Percentiles rank a stretch among this genome's conserved stretches.
phyloP scores from a whole-genome alignment of 2,329 filamentous ascomycete species.

The Pseudogymnoascus sp. region DNA sequence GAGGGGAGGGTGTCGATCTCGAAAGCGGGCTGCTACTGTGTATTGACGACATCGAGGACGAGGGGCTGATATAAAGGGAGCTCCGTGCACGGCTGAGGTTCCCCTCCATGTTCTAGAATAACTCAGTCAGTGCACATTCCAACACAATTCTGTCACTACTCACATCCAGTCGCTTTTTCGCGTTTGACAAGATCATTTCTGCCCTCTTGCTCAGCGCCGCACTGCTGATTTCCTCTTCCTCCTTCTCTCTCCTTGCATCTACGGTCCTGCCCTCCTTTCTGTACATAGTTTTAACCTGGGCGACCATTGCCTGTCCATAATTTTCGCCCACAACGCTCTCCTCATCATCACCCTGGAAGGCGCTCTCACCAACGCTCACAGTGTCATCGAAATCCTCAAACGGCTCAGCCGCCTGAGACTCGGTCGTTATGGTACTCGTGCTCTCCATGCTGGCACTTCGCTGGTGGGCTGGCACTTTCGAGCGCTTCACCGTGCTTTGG shows the following conservation, averaged over 20 bases:
- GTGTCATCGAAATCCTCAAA: constrained; percentile 57
- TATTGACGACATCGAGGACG: constrained; percentile 40
- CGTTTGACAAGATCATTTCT: constrained; percentile 85
- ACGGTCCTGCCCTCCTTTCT: constrained; percentile 26
- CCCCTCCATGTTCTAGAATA: constrained; percentile 75
- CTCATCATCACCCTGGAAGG: constrained; percentile 61
- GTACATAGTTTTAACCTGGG: constrained; percentile 23
- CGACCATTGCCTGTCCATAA: constrained; percentile 24
- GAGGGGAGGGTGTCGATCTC: constrained; percentile 27
- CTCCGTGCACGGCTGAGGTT: constrained; percentile 74
- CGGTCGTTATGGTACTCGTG: constrained; percentile 51
- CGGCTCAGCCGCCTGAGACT: constrained; percentile 36
- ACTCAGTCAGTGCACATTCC: not conserved
- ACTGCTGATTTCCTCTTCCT: constrained; percentile 60
- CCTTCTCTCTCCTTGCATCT: constrained; percentile 26
- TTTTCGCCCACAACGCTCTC: constrained; percentile 46
- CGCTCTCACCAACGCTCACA: constrained; percentile 55
- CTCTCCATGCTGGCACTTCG: constrained; percentile 52
- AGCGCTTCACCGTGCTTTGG: constrained; percentile 39
- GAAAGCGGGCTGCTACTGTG: constrained; percentile 32
- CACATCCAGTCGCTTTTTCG: constrained; percentile 81
- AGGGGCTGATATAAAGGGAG: constrained; percentile 49
- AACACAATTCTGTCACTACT: constrained; percentile 29
- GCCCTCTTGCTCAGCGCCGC: constrained; percentile 72
- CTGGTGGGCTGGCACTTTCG: constrained; percentile 38